Percentiles rank a stretch among this genome's conserved stretches.
phyloP scores from a whole-genome alignment of 2,329 filamentous ascomycete genomes.

The Aspergillus floridensis region DNA sequence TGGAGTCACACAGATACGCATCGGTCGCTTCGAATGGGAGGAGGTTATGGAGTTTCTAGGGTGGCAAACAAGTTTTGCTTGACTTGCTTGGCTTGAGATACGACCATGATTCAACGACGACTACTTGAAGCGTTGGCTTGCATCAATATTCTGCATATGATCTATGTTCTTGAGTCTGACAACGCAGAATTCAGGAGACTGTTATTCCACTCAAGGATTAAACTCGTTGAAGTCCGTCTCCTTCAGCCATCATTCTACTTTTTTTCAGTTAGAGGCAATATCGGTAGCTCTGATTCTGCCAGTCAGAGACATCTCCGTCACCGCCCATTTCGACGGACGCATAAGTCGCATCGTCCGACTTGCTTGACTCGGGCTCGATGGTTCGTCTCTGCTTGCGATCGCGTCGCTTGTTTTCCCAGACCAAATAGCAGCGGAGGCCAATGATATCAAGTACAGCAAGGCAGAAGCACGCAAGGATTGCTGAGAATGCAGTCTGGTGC shows the following conservation, averaged over 20 bases:
- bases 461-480: slow-evolving; percentile 7
- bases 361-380: slow-evolving; percentile 7
- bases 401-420: slow-evolving; percentile 8
- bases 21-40: slow-evolving; percentile 5
- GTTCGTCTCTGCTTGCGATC: slow-evolving; percentile 6
- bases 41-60: slow-evolving; percentile 3
- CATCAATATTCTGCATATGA: not conserved
- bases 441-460: slow-evolving; percentile 4
- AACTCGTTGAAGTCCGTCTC: no score
- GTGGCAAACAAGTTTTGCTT: slow-evolving; percentile 5
- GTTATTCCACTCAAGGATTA: no score
- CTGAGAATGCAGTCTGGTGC: slow-evolving; percentile 5
- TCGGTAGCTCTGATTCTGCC: slow-evolving; percentile 9
- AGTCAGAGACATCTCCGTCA: slow-evolving; percentile 7
- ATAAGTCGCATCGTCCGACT: not conserved
- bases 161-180: not conserved
- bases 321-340: not conserved
- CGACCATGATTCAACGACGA: not conserved
- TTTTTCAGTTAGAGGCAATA: slow-evolving; percentile 4
- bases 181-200: no score
- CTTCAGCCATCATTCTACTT: no score
- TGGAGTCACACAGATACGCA: not conserved
- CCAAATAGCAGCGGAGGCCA: not conserved
- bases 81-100: not conserved
- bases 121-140: not conserved